Base-by-base conservation (phyloP, 1,284 basidiomycete species). In the Ustilago lituana region DNA sequence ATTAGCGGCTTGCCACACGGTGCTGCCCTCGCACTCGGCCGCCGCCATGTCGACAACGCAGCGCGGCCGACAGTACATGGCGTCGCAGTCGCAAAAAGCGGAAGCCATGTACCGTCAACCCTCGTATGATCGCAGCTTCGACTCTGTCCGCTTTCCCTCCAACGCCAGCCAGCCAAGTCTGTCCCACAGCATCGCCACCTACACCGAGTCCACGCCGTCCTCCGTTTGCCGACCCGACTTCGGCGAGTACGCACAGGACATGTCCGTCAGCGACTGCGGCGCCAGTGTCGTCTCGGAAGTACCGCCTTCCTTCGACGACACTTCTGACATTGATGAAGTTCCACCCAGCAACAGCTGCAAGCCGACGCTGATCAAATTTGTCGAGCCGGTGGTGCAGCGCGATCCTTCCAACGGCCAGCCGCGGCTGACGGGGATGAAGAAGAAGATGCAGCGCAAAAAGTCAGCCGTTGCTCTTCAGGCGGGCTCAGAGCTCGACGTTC, bases 371-470 rank as follows among this genome's bases (percentile, higher is more conserved):
- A 47, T 68, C 41, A 68, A 63, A 44, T 68, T 68, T 29, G 65
- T 68, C 31, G 65, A 68, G 45, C 65, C 65, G 11, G 65, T 68
- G 9, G 55, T 68, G 24, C 55, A 50, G 24, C 59, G 65, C 22
- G 55, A 62, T 22, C 47, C 37, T 23, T 14, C 29, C 7, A 24
- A 36, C 5, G 51, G 62, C 31, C 44, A 56, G 11, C 26, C 27
- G 20, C 51, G 66, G 1, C 29, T 69, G 47, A 63, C 66, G 35
- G 66, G 59, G 8, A 69, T 63, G 66, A 69, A 69, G 45, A 62
- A 57, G 50, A 69, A 47, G 54, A 50, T 58, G 43, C 66, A 59
- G 26, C 41, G 48, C 15, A 58, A 49, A n/a, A 48, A 51, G 35
- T 31, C 36, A 9, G 26, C 53, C 4, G 24, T 38, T 15, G 6